These are phyloP conservation scores for Talaromyces proteolyticus DNA, from an alignment of 495 filamentous ascomycete genomes.

Conservation along the genomic window DNA sequence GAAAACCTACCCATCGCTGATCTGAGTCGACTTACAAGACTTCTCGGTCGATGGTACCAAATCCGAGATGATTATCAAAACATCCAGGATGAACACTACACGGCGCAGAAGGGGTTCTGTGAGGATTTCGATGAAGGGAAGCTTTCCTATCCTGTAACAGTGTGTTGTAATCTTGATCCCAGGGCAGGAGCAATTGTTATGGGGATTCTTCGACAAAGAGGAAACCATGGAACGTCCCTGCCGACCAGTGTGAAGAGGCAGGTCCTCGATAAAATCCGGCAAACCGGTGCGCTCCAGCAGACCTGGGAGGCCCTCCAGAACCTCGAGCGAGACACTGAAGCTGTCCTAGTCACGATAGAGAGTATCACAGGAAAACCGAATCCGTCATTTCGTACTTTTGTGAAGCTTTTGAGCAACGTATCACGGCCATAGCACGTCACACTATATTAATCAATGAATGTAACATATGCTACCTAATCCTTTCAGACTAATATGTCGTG, in stretches of 20 bases:
- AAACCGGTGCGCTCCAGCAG: conserved; percentile 8
- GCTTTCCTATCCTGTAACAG: conserved; percentile 24
- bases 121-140: conserved; percentile 36
- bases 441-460: not conserved
- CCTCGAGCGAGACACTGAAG: conserved; percentile 7
- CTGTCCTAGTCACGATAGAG: conserved; percentile 6
- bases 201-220: conserved; percentile 30
- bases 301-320: conserved; percentile 9
- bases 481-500: too few species aligned
- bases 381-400: conserved; percentile 7
- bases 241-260: conserved; percentile 10
- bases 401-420: conserved; percentile 10
- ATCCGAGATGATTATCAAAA: conserved; percentile 36
- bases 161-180: conserved; percentile 9
- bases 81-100: conserved; percentile 16
- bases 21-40: conserved; percentile 9
- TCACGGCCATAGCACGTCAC: not conserved
- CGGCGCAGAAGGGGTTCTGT: conserved; percentile 21
- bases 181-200: conserved; percentile 23
- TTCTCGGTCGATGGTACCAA: conserved; percentile 26
- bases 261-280: conserved; percentile 9
- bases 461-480: too few species aligned
- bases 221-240: not conserved
- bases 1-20: conserved; percentile 8
- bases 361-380: conserved; percentile 7